These are phyloP conservation scores for Porpolomopsis calyptriformis DNA, from an alignment of 768 basidiomycete genomes.

Conservation along the genomic window DNA sequence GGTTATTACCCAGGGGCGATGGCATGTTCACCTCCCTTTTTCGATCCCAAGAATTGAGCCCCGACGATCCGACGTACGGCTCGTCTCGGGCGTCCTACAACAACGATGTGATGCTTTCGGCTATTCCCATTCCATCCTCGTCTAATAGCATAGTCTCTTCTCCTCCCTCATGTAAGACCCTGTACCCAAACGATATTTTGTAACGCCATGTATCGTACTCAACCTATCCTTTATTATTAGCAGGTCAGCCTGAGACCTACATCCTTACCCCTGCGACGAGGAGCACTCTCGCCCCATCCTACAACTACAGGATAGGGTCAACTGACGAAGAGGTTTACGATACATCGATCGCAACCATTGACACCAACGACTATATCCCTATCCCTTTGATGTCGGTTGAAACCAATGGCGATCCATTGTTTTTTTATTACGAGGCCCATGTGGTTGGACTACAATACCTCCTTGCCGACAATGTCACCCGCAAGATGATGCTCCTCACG, in stretches of 20 bases:
- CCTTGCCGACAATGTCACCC: constrained; percentile 42
- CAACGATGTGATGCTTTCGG: constrained; percentile 2
- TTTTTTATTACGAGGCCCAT: constrained; percentile 44
- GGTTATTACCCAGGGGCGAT: neutral
- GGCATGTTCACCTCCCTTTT: neutral
- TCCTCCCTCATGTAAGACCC: constrained; percentile 55
- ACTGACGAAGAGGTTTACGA: too few species aligned
- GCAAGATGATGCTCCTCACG: constrained; percentile 39
- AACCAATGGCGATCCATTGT: constrained; percentile 1
- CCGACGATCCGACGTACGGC: neutral
- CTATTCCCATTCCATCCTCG: constrained; percentile 1
- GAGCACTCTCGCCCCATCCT: neutral
- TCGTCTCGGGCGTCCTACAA: constrained; percentile 5
- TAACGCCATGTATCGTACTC: constrained; percentile 60
- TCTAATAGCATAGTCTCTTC: constrained; percentile 47
- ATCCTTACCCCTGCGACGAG: constrained; percentile 1
- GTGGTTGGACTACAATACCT: constrained; percentile 64
- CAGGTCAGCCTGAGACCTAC: constrained; percentile 25
- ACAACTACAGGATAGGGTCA: too few species aligned
- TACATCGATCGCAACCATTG: neutral
- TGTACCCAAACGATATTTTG: constrained; percentile 60
- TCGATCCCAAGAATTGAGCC: constrained; percentile 6
- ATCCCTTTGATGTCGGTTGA: neutral
- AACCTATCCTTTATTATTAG: constrained; percentile 42
- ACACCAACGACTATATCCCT: neutral